Evolutionary conservation across 108 stramenopile species (phyloP).

Genomic region (Asterionellopsis glacialis): DNA sequence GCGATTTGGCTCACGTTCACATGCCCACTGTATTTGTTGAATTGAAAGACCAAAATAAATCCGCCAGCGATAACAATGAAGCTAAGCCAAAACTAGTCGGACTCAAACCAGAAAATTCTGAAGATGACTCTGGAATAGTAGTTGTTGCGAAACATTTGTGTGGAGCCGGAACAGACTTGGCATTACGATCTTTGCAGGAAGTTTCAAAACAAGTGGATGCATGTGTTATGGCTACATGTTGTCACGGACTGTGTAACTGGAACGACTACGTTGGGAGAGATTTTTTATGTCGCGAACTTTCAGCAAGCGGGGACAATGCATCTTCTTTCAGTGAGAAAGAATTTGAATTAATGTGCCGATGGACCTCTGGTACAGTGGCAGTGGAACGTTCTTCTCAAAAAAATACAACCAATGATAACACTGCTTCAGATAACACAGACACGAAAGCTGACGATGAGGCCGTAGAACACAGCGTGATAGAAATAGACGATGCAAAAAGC

Average conservation of each 20-base stretch:
- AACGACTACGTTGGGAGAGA: constrained; percentile 76
- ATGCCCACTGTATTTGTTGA: constrained; percentile 32
- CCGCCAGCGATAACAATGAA: too few species aligned
- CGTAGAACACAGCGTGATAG: neutral
- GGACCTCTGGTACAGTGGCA: constrained; percentile 57
- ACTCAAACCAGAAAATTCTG: neutral
- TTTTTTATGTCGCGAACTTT: constrained; percentile 31
- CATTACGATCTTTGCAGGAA: constrained; percentile 56
- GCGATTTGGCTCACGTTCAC: constrained; percentile 77
- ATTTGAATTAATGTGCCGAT: constrained; percentile 66
- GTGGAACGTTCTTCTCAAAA: too few species aligned
- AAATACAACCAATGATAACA: too few species aligned
- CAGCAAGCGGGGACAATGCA: constrained; percentile 6
- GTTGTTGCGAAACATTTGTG: constrained; percentile 81
- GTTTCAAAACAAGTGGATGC: constrained; percentile 25
- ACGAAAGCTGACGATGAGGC: constrained; percentile 2
- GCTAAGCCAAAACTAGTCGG: too few species aligned
- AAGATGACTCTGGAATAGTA: constrained; percentile 17
- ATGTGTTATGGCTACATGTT: constrained; percentile 82
- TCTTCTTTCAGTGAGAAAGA: constrained; percentile 52
- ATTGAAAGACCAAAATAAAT: neutral
- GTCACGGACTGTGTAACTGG: constrained; percentile 83
- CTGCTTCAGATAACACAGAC: too few species aligned
- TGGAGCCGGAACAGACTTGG: constrained; percentile 77
- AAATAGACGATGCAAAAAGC: constrained; percentile 5